Base-by-base conservation (phyloP, 306 rosid species). In the Abrus precatorius region DNA sequence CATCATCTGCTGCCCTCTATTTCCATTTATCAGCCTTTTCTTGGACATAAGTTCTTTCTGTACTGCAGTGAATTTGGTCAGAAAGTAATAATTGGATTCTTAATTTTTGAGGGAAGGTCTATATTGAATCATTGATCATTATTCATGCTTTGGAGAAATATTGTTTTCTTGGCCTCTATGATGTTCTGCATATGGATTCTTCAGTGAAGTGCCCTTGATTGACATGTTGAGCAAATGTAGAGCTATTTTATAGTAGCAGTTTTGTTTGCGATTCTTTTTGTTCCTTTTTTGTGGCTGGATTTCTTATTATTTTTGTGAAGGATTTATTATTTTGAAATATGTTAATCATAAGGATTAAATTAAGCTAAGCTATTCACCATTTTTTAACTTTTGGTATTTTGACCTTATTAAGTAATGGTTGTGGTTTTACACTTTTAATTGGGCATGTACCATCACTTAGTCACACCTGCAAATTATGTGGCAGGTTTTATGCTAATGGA, bases 401-500 rank as follows among this genome's bases (percentile, higher is more conserved):
- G 49, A 6, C 38, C 76, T 50, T 59, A 34, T 61, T 44, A 52
- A 44, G 50, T 73, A 45, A 68, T 61, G 62, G 43, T 62, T 77
- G 10, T 57, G 60, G 50, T 41, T 30, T 76, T 74, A 27, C 54
- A 59, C 75, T 36, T 65, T 57, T 9, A 36, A 49, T 80, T 65
- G 66, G 36, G 44, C 65, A 60, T 59, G 70, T 67, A n/a, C 29
- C 13, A 7, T 65, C n/a, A 50, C 57, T 44, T 3, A 64, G 33
- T 79, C n/a, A 20, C 64, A 27, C 75, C 30, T 71, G 65, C 56
- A 33, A 69, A 72, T 54, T 70, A 40, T 87, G 38, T 78, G 48
- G 41, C 90, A 95, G 99, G 92, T 95, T 95, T 88, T 95, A 93
- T 87, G 94, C 97, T 38, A 93, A 93, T 80, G 99, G 99, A 85